Percentiles rank a stretch among this genome's conserved stretches.
Conservation (phyloP, 1,139 yeast genomes). For the Candida pseudocylindracea region DNA sequence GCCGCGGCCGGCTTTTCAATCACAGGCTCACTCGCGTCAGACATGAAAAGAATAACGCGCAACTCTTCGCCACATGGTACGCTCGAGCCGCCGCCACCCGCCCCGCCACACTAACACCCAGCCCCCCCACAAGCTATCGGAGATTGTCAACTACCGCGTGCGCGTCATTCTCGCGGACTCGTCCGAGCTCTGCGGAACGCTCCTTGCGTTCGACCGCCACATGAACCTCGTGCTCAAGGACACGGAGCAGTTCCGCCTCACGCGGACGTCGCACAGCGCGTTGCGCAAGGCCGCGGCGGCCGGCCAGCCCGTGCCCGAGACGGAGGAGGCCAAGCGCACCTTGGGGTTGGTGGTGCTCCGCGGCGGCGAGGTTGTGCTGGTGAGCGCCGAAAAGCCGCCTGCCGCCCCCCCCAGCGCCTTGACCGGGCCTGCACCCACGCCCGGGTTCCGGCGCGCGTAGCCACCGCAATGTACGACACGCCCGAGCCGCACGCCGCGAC, state of each 20-base stretch:
- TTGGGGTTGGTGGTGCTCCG: constrained; percentile 68
- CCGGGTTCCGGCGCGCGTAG: too few relatives aligned
- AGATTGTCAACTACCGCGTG: constrained; percentile 51
- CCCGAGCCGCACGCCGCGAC: too few relatives aligned
- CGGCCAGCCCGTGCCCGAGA: constrained; percentile 3
- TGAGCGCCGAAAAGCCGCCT: constrained; percentile 35
- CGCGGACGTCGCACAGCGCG: constrained; percentile 30
- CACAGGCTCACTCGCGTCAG: neutral
- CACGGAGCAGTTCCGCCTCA: constrained; percentile 62
- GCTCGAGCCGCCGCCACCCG: too few relatives aligned
- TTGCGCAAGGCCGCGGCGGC: constrained; percentile 7
- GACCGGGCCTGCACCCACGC: too few relatives aligned
- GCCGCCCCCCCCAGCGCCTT: too few relatives aligned
- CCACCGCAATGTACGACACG: too few relatives aligned
- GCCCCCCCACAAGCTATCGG: constrained; percentile 21
- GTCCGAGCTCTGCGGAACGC: constrained; percentile 54
- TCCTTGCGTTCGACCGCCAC: constrained; percentile 75
- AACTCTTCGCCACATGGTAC: too few relatives aligned
- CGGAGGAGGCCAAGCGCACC: constrained; percentile 37
- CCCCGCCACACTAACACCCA: too few relatives aligned
- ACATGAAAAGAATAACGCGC: too few relatives aligned
- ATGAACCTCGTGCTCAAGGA: constrained; percentile 76
- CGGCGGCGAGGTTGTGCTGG: constrained; percentile 76
- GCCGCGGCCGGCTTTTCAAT: neutral
- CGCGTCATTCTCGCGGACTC: constrained; percentile 57